Conservation (phyloP, 306 rosid species). For the Lathyrus sativus region DNA sequence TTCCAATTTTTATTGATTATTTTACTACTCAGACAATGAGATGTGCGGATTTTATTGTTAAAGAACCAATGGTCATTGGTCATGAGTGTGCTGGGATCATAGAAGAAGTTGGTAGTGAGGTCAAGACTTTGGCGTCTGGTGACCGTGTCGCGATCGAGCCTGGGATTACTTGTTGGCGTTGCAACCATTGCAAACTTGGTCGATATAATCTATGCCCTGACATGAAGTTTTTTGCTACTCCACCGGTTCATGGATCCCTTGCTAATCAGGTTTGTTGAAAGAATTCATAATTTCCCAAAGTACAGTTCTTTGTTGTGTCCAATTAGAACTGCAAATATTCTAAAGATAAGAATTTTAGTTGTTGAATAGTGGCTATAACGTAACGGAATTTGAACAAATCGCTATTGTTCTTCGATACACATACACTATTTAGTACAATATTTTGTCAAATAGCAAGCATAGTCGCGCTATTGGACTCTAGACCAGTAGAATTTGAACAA, state of each 20-base stretch:
- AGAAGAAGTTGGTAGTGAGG: slow-evolving; percentile 77
- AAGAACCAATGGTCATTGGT: slow-evolving; percentile 94
- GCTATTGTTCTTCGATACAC: background rate
- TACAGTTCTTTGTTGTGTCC: slow-evolving; percentile 9
- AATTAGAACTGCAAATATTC: too few species aligned
- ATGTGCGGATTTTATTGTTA: slow-evolving; percentile 71
- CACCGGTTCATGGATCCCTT: slow-evolving; percentile 89
- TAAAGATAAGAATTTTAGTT: too few species aligned
- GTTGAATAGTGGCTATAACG: background rate
- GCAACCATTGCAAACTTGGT: slow-evolving; percentile 73
- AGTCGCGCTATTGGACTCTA: too few species aligned
- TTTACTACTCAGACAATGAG: slow-evolving; percentile 61
- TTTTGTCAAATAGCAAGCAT: too few species aligned
- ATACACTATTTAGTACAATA: too few species aligned
- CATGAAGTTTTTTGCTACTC: slow-evolving; percentile 89
- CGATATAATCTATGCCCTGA: slow-evolving; percentile 86
- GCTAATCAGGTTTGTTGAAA: slow-evolving; percentile 74
- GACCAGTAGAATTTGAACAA: background rate
- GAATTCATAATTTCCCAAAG: slow-evolving; percentile 28
- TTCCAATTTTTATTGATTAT: slow-evolving; percentile 27
- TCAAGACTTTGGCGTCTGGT: slow-evolving; percentile 58
- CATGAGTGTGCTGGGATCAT: slow-evolving; percentile 95
- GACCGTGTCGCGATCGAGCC: slow-evolving; percentile 89
- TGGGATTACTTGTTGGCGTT: slow-evolving; percentile 85
- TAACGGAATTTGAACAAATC: background rate